Conservation (phyloP, 225 moss, liverwort and hornwort genomes). For the Thuidium tamariscinum region DNA sequence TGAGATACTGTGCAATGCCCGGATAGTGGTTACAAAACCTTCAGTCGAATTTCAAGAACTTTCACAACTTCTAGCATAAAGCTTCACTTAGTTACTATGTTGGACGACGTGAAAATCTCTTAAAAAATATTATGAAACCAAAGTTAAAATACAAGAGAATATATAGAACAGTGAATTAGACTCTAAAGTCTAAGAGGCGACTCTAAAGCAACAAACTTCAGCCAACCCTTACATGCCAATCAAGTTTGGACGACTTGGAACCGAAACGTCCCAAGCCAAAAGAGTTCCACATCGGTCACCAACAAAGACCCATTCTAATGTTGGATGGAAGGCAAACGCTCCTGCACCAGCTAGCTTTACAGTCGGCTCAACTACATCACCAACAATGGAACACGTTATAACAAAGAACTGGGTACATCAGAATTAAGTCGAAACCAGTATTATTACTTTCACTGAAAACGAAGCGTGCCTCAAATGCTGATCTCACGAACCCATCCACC, state of each 20-base stretch:
- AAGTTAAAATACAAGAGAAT: not conserved
- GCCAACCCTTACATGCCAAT: constrained; percentile 65
- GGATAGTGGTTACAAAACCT: not conserved
- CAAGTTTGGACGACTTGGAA: constrained; percentile 73
- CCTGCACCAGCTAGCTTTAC: constrained; percentile 94
- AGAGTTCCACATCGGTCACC: constrained; percentile 96
- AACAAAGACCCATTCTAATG: constrained; percentile 94
- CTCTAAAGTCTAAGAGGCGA: not conserved
- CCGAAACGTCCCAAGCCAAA: constrained; percentile 98
- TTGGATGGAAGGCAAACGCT: constrained; percentile 93
- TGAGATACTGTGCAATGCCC: constrained; percentile 52
- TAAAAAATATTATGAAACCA: not conserved
- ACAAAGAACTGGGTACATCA: not conserved
- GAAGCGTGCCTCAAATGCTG: not conserved
- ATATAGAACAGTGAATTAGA: not conserved
- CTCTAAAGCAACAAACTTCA: not conserved
- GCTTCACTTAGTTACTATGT: not conserved
- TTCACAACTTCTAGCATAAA: not conserved
- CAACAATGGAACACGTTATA: not conserved
- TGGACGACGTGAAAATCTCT: not conserved
- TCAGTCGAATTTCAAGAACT: not conserved
- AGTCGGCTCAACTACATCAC: constrained; percentile 76
- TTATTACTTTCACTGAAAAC: not conserved
- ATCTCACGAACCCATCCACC: not conserved
- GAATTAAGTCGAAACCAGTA: not conserved